These are phyloP conservation scores for Penicillium tannophilum DNA, from an alignment of 495 filamentous ascomycete genomes.

Conservation along the genomic window DNA sequence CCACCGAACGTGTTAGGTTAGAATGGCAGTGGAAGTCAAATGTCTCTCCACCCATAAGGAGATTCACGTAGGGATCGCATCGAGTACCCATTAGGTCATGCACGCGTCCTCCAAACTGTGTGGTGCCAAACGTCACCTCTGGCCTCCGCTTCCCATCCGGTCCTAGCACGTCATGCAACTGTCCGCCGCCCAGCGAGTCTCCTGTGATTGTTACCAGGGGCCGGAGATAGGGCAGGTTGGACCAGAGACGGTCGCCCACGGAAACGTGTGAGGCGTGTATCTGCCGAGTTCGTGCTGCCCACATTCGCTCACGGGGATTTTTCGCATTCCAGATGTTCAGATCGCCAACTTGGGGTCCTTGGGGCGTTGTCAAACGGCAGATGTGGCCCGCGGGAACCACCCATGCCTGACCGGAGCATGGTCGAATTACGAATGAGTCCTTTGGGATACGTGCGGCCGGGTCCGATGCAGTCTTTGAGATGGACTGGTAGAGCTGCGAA, in stretches of 20 bases:
- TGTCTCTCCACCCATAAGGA: conserved; percentile 64
- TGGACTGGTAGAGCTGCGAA: conserved; percentile 41
- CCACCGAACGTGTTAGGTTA: conserved; percentile 72
- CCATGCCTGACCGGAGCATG: conserved; percentile 65
- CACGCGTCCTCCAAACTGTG: conserved; percentile 54
- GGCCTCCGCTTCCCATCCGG: conserved; percentile 38
- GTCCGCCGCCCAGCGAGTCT: conserved; percentile 63
- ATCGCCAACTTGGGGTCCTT: conserved; percentile 79
- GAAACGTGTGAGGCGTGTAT: conserved; percentile 74
- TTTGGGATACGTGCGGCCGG: conserved; percentile 34
- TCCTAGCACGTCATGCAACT: conserved; percentile 51
- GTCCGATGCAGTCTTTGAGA: conserved; percentile 40
- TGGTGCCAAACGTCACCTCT: conserved; percentile 40
- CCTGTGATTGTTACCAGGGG: conserved; percentile 71
- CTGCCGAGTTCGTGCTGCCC: conserved; percentile 77
- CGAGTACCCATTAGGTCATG: conserved; percentile 79
- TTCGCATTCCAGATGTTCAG: conserved; percentile 78
- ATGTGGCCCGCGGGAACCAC: conserved; percentile 62
- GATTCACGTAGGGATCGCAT: conserved; percentile 76
- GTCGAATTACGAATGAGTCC: conserved; percentile 43
- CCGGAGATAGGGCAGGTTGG: conserved; percentile 71
- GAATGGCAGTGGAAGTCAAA: conserved; percentile 84
- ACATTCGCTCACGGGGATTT: conserved; percentile 77
- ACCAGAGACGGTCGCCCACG: conserved; percentile 73
- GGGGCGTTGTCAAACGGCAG: conserved; percentile 69